Evolutionary conservation across 345 rosid genomes (phyloP).

Genomic region (Murraya koenigii): DNA sequence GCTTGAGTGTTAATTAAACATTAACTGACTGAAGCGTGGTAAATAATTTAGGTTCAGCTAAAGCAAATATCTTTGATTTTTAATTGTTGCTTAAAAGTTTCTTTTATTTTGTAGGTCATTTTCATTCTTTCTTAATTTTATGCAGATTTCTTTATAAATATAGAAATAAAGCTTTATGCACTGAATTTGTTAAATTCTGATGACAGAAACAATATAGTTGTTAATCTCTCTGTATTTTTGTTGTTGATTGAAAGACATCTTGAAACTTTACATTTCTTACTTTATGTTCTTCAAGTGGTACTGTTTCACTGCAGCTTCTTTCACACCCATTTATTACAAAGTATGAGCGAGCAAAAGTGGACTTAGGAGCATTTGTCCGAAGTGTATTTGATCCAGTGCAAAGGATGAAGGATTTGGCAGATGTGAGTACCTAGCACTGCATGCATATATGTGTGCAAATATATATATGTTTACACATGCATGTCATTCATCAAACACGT

Average conservation of each 20-base stretch:
- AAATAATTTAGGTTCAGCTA: background rate
- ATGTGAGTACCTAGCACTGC: slow-evolving; percentile 53
- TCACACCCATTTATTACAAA: slow-evolving; percentile 80
- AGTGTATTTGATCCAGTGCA: slow-evolving; percentile 82
- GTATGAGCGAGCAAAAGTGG: slow-evolving; percentile 51
- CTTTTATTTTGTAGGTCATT: background rate
- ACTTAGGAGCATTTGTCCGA: slow-evolving; percentile 72
- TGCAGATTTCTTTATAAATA: no score
- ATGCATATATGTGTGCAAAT: no score
- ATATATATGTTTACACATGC: background rate
- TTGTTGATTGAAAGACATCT: background rate
- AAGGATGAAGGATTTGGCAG: slow-evolving; percentile 90
- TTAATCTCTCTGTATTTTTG: background rate
- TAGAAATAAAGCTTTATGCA: background rate
- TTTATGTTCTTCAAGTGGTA: slow-evolving; percentile 19
- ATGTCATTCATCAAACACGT: background rate
- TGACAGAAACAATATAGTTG: background rate
- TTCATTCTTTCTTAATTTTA: background rate
- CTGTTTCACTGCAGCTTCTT: slow-evolving; percentile 64
- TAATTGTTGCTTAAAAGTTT: background rate
- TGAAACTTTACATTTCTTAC: slow-evolving; percentile 4
- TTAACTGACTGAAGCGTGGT: background rate
- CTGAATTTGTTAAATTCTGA: background rate
- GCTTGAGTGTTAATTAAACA: background rate
- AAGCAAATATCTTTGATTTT: background rate